phyloP scores from a whole-genome alignment of 495 filamentous ascomycete genomes.

The Aspergillus indologenus region DNA sequence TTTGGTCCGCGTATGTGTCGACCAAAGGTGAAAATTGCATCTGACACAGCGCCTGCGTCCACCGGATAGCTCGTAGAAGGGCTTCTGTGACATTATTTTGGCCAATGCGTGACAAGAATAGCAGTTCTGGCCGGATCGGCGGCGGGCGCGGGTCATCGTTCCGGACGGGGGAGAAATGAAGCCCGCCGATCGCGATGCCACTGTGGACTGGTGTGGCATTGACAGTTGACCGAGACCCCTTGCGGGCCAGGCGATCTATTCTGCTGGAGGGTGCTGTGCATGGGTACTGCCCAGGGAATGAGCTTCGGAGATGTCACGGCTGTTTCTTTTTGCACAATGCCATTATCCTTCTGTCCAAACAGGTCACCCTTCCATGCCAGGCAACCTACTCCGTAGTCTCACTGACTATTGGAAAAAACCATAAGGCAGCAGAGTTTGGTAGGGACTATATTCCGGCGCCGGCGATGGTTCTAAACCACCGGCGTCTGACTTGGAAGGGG shows the following conservation, averaged over 20 bases:
- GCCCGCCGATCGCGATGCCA: background rate
- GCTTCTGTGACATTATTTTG: too few species aligned
- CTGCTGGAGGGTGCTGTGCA: background rate
- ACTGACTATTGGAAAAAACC: too few species aligned
- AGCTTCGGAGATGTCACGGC: too few species aligned
- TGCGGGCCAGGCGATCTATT: background rate
- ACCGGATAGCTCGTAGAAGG: background rate
- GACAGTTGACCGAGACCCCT: background rate
- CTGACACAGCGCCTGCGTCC: background rate
- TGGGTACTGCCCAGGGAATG: background rate
- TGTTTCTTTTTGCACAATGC: too few species aligned
- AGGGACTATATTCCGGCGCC: background rate
- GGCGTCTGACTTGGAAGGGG: background rate
- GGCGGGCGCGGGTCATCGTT: background rate
- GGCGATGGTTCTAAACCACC: background rate
- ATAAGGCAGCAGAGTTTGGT: background rate
- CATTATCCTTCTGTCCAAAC: too few species aligned
- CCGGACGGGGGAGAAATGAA: background rate
- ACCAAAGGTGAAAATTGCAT: background rate
- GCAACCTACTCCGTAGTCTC: too few species aligned
- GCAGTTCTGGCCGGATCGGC: background rate
- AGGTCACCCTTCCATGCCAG: too few species aligned
- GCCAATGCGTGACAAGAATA: background rate
- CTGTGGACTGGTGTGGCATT: background rate
- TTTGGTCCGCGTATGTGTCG: too few species aligned